Evolutionary conservation across 495 filamentous ascomycete genomes (phyloP).

Genomic region (Trichocladium antarcticum): DNA sequence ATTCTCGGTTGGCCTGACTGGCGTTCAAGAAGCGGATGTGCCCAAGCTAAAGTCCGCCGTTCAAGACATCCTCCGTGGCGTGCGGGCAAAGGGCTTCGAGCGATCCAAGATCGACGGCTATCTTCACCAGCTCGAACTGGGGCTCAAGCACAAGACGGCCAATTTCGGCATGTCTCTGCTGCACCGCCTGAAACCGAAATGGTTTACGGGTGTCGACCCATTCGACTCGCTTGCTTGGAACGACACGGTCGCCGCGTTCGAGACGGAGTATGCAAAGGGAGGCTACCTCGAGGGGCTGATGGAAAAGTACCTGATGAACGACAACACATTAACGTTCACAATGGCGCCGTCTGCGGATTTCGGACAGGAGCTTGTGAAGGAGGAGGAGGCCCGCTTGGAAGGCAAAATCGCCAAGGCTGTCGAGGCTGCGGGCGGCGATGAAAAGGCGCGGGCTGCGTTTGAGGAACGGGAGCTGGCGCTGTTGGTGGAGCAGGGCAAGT

Average conservation of each 20-base stretch:
- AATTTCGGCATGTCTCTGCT: constrained; percentile 87
- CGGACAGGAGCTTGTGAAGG: constrained; percentile 57
- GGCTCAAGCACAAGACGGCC: constrained; percentile 86
- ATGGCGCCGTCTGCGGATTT: constrained; percentile 79
- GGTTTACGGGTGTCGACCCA: constrained; percentile 92
- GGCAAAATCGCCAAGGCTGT: constrained; percentile 58
- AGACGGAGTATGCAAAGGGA: constrained; percentile 54
- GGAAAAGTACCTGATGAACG: constrained; percentile 81
- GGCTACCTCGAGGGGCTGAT: constrained; percentile 75
- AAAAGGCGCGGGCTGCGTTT: constrained; percentile 56
- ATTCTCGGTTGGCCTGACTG: constrained; percentile 83
- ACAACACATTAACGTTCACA: constrained; percentile 79
- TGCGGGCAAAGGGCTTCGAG: constrained; percentile 66
- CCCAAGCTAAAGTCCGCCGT: constrained; percentile 64
- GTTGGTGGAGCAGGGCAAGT: constrained; percentile 68
- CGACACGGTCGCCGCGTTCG: constrained; percentile 70
- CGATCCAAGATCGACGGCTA: constrained; percentile 82
- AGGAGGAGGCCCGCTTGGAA: constrained; percentile 61
- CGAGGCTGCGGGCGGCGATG: constrained; percentile 55
- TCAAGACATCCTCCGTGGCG: constrained; percentile 52
- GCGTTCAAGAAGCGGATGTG: constrained; percentile 68
- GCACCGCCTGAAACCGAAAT: constrained; percentile 73
- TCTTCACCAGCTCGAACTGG: constrained; percentile 83
- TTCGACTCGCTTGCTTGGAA: constrained; percentile 86
- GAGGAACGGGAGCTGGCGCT: constrained; percentile 69